Percentiles rank a stretch among this genome's conserved stretches.
Conservation (phyloP, 169 alveolate genomes). For the Eimeria falciformis region DNA sequence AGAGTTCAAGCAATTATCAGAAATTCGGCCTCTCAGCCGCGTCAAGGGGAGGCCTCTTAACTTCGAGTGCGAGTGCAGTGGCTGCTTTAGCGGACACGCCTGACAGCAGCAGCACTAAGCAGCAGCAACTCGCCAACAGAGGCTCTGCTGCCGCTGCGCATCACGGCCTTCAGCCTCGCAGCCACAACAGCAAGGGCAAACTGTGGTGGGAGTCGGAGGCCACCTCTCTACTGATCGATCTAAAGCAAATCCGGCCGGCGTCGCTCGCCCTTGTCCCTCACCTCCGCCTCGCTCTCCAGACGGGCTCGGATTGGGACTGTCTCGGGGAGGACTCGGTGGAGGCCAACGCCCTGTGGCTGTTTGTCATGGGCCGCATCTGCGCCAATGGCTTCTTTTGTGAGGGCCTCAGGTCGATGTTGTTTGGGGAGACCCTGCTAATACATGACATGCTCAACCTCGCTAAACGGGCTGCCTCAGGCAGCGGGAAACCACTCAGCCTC, state of each 20-base stretch:
- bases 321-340: neutral
- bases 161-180: neutral
- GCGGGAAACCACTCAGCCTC: neutral
- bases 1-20: neutral
- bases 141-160: neutral
- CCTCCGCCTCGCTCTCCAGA: constrained; percentile 20
- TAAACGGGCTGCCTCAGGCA: constrained; percentile 7
- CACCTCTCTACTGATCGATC: neutral
- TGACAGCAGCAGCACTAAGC: neutral
- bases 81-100: neutral
- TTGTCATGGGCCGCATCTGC: constrained; percentile 25
- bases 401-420: neutral
- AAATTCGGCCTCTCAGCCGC: neutral
- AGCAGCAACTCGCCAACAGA: neutral
- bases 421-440: neutral
- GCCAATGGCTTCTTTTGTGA: neutral
- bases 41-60: neutral
- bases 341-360: constrained; percentile 2
- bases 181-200: neutral
- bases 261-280: neutral
- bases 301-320: constrained; percentile 20
- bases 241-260: neutral
- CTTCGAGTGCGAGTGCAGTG: neutral
- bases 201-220: constrained; percentile 17
- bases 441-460: neutral